These are phyloP conservation scores for Pleurotus tuoliensis DNA, from an alignment of 768 basidiomycete species.

Conservation along the genomic window DNA sequence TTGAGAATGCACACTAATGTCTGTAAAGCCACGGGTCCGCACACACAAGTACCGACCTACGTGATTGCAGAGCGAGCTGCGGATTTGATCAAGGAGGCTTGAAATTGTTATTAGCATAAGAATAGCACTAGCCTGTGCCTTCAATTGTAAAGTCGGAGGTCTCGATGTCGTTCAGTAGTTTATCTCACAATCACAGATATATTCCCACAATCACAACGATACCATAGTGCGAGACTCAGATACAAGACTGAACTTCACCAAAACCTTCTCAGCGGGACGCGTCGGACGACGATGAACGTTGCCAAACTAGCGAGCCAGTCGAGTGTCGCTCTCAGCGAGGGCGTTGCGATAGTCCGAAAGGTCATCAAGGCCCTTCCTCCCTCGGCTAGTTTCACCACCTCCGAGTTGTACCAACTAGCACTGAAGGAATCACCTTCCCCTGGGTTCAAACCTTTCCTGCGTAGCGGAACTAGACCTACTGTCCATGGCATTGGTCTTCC, in stretches of 20 bases:
- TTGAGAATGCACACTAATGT: neutral
- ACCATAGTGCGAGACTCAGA: no score
- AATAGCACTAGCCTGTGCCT: neutral
- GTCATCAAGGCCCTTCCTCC: constrained; percentile 23
- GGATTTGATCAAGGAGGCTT: constrained; percentile 23
- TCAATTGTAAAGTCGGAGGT: neutral
- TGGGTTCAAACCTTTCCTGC: constrained; percentile 17
- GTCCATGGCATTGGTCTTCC: neutral
- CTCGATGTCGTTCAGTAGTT: neutral
- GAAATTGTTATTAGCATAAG: neutral
- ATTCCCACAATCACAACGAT: no score
- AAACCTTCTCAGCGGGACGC: no score
- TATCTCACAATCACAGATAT: no score
- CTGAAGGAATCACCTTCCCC: constrained; percentile 20
- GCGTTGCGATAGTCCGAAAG: constrained; percentile 24
- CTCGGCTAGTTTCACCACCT: constrained; percentile 30
- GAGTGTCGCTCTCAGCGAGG: constrained; percentile 4
- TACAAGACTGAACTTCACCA: no score
- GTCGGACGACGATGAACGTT: neutral
- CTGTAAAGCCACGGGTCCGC: constrained; percentile 20
- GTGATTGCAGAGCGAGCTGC: constrained; percentile 27
- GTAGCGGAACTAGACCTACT: no score
- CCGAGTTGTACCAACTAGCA: constrained; percentile 34
- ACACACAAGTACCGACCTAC: constrained; percentile 25
- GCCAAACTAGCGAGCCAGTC: neutral